phyloP scores from a whole-genome alignment of 352 stramenopile genomes.

The Blastocystis sp. region DNA sequence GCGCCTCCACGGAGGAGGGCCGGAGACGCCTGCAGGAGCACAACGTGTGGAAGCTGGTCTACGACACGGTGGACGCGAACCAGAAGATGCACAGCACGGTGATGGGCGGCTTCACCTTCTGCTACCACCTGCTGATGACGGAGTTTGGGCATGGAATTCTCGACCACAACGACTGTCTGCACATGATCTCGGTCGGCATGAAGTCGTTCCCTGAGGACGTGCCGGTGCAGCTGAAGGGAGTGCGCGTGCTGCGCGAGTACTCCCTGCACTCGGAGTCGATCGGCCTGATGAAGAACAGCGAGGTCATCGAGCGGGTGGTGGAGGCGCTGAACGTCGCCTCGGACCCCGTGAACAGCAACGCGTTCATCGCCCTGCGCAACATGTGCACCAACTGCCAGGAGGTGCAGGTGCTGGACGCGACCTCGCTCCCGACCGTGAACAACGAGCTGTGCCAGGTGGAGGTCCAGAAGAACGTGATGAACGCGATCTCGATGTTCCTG shows the following conservation, averaged over 20 bases:
- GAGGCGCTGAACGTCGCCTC: constrained; percentile 27
- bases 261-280: constrained; percentile 23
- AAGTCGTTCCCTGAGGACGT: not conserved
- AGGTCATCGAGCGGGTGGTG: constrained; percentile 10
- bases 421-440: constrained; percentile 39
- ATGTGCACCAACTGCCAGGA: constrained; percentile 57
- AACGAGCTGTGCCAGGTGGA: constrained; percentile 40
- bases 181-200: constrained; percentile 18
- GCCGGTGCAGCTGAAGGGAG: constrained; percentile 22
- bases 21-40: not conserved
- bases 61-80: constrained; percentile 19
- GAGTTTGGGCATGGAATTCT: constrained; percentile 20
- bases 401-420: constrained; percentile 41
- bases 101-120: constrained; percentile 47
- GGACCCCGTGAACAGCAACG: constrained; percentile 27
- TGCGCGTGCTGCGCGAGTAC: constrained; percentile 53
- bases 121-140: constrained; percentile 43
- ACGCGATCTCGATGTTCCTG: not conserved
- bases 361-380: constrained; percentile 51
- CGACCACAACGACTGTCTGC: constrained; percentile 39
- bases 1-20: not conserved
- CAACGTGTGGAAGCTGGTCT: constrained; percentile 7
- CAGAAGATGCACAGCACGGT: constrained; percentile 5
- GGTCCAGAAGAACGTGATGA: constrained; percentile 9
- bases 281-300: constrained; percentile 23